Conservation (phyloP, 73 alveolate genomes). For the Effrenium voratum region DNA sequence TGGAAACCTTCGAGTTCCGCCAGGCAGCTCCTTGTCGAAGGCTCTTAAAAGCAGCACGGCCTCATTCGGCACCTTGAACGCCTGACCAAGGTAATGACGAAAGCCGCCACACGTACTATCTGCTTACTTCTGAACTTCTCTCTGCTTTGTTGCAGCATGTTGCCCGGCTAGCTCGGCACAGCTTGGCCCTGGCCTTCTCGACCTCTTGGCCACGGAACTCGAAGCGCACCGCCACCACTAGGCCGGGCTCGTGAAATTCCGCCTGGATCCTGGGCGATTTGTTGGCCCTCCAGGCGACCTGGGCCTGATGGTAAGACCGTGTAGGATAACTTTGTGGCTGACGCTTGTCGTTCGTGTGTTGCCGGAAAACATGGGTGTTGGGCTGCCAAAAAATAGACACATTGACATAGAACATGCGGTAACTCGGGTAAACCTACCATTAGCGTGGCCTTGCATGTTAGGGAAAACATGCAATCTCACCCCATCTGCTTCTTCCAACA, state of each 20-base stretch:
- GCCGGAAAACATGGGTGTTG: neutral
- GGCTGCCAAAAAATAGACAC: no score
- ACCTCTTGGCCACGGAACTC: neutral
- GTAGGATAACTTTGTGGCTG: no score
- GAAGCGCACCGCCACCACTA: neutral
- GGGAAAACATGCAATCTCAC: no score
- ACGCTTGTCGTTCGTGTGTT: neutral
- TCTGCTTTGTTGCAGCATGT: no score
- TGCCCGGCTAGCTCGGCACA: no score
- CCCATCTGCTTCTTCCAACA: no score
- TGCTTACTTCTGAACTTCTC: no score
- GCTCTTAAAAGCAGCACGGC: conserved; percentile 47
- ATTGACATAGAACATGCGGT: no score
- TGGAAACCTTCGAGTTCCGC: neutral
- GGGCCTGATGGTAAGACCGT: neutral
- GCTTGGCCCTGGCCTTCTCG: neutral
- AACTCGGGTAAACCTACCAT: no score
- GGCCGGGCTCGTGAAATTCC: neutral
- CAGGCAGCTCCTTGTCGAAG: conserved; percentile 66
- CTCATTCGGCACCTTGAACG: conserved; percentile 41
- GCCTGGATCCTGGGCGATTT: neutral
- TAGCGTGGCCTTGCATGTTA: no score
- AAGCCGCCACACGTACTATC: no score
- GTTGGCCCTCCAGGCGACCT: neutral
- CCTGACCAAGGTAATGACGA: neutral